Conservation (phyloP, 2,329 filamentous ascomycete species). For the Cordyceps fumosorosea region DNA sequence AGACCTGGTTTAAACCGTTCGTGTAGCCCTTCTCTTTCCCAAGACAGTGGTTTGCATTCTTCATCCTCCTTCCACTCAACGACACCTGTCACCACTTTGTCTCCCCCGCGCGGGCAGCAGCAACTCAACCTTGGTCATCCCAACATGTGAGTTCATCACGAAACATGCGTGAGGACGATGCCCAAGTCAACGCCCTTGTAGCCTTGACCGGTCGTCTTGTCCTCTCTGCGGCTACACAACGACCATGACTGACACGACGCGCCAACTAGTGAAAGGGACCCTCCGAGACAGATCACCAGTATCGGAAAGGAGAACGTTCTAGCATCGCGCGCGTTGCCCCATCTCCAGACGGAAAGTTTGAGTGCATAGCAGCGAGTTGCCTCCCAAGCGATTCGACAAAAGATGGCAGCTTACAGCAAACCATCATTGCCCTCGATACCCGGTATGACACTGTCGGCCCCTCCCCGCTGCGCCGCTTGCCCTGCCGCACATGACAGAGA, state of each 20-base stretch:
- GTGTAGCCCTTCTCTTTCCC: conserved; percentile 26
- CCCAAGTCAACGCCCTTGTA: neutral
- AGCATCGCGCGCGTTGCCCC: neutral
- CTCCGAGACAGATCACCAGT: neutral
- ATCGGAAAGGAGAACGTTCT: neutral
- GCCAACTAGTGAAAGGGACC: neutral
- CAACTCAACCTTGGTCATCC: conserved; percentile 44
- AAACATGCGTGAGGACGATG: neutral
- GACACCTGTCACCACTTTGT: conserved; percentile 29
- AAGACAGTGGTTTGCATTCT: conserved; percentile 34
- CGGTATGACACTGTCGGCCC: conserved; percentile 51
- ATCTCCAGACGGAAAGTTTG: neutral
- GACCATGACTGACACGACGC: neutral
- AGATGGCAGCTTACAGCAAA: conserved; percentile 62
- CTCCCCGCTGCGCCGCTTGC: too few relatives aligned
- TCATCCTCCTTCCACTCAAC: conserved; percentile 23
- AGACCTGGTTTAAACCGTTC: conserved; percentile 31
- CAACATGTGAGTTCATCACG: conserved; percentile 42
- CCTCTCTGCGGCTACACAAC: neutral
- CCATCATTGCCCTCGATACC: conserved; percentile 69
- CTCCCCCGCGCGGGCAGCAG: conserved; percentile 28
- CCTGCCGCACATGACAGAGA: neutral
- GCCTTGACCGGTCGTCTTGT: neutral
- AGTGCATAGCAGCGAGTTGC: neutral
- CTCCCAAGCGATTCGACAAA: neutral